phyloP scores from a whole-genome alignment of 2,329 filamentous ascomycete species.

The Sporothrix mexicana region DNA sequence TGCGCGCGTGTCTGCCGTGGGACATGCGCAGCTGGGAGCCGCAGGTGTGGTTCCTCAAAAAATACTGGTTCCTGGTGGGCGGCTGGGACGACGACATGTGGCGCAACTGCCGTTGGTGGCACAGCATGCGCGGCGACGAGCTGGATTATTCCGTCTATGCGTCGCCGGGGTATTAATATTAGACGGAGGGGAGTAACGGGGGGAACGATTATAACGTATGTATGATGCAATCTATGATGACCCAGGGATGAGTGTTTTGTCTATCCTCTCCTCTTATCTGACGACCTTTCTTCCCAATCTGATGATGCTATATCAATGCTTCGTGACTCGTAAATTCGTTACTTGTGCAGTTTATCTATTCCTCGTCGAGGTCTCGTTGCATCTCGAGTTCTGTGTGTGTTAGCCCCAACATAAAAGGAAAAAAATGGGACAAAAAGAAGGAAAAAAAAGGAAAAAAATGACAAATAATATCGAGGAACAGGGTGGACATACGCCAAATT shows the following conservation, averaged over 20 bases:
- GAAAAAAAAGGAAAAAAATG: too few relatives aligned
- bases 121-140: constrained; percentile 38
- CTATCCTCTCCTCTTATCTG: constrained; percentile 25
- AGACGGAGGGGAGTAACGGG: too few relatives aligned
- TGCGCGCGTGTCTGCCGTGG: constrained; percentile 51
- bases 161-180: constrained; percentile 17
- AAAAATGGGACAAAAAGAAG: too few relatives aligned
- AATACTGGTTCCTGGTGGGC: constrained; percentile 42
- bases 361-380: constrained; percentile 38
- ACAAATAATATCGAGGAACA: background rate
- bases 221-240: constrained; percentile 24
- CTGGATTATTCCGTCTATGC: constrained; percentile 37
- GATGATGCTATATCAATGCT: background rate
- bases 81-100: constrained; percentile 40
- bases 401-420: too few relatives aligned
- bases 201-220: background rate
- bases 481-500: constrained; percentile 66
- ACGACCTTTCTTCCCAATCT: background rate
- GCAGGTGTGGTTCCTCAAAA: constrained; percentile 51
- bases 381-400: constrained; percentile 38
- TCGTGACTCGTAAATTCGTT: constrained; percentile 15
- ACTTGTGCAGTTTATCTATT: background rate
- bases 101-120: constrained; percentile 39
- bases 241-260: constrained; percentile 5
- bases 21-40: constrained; percentile 54